Evolutionary conservation across 1,284 basidiomycete species (phyloP), one percentile per base, ranked within the genome.

Genomic region (Austroboletus niveus): DNA sequence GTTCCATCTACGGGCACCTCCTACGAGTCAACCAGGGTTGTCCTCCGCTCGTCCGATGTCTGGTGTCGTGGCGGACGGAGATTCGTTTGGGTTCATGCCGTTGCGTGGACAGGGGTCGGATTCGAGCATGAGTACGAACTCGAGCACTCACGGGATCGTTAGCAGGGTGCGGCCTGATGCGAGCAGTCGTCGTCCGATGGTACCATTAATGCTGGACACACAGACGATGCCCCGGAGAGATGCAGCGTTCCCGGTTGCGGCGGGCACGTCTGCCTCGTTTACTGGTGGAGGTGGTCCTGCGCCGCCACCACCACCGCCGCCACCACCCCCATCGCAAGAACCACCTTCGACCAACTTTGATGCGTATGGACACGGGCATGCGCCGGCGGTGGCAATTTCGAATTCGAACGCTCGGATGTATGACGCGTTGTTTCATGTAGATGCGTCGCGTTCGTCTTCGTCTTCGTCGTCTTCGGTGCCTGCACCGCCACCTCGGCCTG

Each of bases 101-200:
- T 42, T 45, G 38, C 56, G 55, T 14, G 54, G 56, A 29, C 64
- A 57, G 35, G 63, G 52, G 8, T 56, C 54, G 2, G 53, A 56
- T 52, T 52, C 57, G 35, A 58, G 51, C 48, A 48, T 30, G 41
- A 61, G 54, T 12, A 24, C 60, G 35, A 49, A 7, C 27, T 49
- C 57, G 17, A 47, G 53, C 30, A 27, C 31, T 44, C 42, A 42
- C 20, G 56, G 56, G 53, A 36, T 45, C 12, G 27, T 55, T 8
- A 58, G 63, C 17, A 45, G 48, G 7, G 4, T 22, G 8, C 41
- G 47, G n/a, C 35, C 40, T 8, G 57, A 34, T 9, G 1, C 35
- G 15, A 31, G 36, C n/a, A 20, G 41, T 27, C 61, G 56, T 42
- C 61, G 42, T 4, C n/a, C 48, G 40, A 47, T 53, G 36, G 46